Conservation (phyloP, 768 basidiomycete species). For the Naganishia vishniacii region DNA sequence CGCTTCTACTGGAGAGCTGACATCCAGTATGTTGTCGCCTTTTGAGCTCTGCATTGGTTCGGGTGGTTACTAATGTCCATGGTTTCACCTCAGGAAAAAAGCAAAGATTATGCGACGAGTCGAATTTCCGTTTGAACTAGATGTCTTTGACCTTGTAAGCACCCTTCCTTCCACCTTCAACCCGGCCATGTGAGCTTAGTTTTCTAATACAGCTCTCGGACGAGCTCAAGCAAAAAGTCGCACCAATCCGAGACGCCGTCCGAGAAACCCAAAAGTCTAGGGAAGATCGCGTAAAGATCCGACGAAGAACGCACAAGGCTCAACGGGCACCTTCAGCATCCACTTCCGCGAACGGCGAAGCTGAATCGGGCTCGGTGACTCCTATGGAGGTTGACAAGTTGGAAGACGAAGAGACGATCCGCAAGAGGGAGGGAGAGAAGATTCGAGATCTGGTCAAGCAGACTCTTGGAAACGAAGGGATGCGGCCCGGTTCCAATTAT, state of each 20-base stretch:
- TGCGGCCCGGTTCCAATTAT: constrained; percentile 59
- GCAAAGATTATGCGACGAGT: constrained; percentile 95
- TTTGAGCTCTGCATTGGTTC: too few relatives aligned
- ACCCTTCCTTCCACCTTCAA: not conserved
- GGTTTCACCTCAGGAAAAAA: constrained; percentile 53
- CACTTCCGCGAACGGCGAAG: constrained; percentile 22
- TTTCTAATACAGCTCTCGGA: constrained; percentile 54
- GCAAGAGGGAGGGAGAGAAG: constrained; percentile 62
- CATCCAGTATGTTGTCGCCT: constrained; percentile 51
- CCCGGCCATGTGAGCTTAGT: not conserved
- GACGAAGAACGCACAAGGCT: constrained; percentile 21
- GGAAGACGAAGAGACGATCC: constrained; percentile 56
- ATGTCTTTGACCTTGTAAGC: constrained; percentile 66
- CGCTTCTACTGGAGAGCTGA: constrained; percentile 92
- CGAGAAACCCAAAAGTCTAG: constrained; percentile 80
- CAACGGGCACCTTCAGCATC: constrained; percentile 30
- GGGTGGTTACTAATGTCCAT: constrained; percentile 26
- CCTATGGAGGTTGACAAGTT: constrained; percentile 21
- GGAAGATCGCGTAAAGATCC: constrained; percentile 64
- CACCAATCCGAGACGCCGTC: constrained; percentile 65
- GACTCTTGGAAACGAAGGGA: constrained; percentile 58
- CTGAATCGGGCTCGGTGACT: constrained; percentile 25
- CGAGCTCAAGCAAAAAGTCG: constrained; percentile 66
- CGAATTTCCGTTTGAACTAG: constrained; percentile 84
- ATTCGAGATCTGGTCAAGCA: constrained; percentile 61